Base-by-base conservation (phyloP, 208 protist genomes). In the Trypanosoma cruzi region DNA sequence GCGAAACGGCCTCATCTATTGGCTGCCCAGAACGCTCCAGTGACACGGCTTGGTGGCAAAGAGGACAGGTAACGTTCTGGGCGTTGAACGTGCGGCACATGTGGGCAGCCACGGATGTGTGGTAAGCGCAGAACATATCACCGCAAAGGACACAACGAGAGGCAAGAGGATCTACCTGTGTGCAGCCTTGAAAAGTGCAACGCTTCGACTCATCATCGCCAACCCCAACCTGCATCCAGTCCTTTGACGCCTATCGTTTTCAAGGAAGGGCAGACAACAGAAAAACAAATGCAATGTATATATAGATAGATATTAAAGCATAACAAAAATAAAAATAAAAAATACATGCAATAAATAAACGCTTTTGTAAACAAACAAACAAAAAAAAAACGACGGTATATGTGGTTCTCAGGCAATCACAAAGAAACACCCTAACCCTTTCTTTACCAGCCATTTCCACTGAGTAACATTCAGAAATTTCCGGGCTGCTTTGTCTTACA, bases 181-280 rank as follows among this genome's bases (percentile, higher is more conserved):
- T 82, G 73, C 92, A 97, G 50, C 82, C 82, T 26, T 67, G 55
- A 54, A 85, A 80, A 56, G 81, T 77, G 64, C 92, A 97, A 49
- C 86, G 64, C 29, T 88, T 80, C 16, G 71, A 70, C 52, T 94
- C 84, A 54, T 82, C 82, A 63, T 97, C 92, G 61, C 85, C 75
- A 28, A 93, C 52, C 20, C 89, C 92, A 26, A 97, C 88, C 64
- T 97, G 89, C 92, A 97, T 97, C 20, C 24, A 1, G 26, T 34
- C 26, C 24, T 4, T 29, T 16, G 3, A 58, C 34, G 28, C 14
- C 50, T 24, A 49, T 29, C n/a, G 14, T 58, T n/a, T 18, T 24
- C 22, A 16, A 11, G 6, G 22, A 46, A 4, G 37, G 18, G 1
- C 5, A 63, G 11, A 42, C 16, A 63, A 24, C n/a, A n/a, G n/a